Evolutionary conservation across 345 rosid species (phyloP).

Genomic region (Bretschneidera sinensis): DNA sequence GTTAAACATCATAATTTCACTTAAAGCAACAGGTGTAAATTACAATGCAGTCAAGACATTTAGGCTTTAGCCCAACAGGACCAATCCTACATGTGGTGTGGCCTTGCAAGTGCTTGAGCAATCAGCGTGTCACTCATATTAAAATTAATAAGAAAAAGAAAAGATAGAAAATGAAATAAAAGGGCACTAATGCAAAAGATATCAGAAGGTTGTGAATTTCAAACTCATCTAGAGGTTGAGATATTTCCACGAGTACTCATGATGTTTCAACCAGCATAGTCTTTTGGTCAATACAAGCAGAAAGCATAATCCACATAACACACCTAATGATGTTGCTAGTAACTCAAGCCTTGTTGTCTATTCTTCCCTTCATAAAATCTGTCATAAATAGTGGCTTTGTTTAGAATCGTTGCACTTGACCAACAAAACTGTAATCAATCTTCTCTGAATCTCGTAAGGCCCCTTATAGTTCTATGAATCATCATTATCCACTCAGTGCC

Average conservation of each 20-base stretch:
- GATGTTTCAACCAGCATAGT: too few relatives aligned
- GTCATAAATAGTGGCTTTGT: neutral
- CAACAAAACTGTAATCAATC: neutral
- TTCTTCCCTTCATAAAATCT: neutral
- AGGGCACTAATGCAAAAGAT: neutral
- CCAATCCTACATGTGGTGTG: neutral
- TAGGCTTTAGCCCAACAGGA: neutral
- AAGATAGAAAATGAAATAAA: neutral
- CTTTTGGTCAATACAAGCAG: too few relatives aligned
- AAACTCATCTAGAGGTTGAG: too few relatives aligned
- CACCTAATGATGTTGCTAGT: neutral
- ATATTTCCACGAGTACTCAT: too few relatives aligned
- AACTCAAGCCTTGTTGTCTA: neutral
- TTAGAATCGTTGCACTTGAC: too few relatives aligned
- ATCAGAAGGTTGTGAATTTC: neutral
- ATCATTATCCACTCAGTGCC: neutral
- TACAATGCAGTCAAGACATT: neutral
- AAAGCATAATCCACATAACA: neutral
- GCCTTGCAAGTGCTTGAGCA: neutral
- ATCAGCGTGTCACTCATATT: neutral
- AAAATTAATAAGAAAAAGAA: too few relatives aligned
- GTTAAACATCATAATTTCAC: neutral
- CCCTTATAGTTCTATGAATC: neutral
- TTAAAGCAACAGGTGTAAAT: slow-evolving; percentile 2
- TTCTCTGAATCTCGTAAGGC: neutral